Evolutionary conservation across 2,329 filamentous ascomycete species (phyloP), one percentile per base, ranked within the genome.

Genomic region (Fusarium mangiferae): DNA sequence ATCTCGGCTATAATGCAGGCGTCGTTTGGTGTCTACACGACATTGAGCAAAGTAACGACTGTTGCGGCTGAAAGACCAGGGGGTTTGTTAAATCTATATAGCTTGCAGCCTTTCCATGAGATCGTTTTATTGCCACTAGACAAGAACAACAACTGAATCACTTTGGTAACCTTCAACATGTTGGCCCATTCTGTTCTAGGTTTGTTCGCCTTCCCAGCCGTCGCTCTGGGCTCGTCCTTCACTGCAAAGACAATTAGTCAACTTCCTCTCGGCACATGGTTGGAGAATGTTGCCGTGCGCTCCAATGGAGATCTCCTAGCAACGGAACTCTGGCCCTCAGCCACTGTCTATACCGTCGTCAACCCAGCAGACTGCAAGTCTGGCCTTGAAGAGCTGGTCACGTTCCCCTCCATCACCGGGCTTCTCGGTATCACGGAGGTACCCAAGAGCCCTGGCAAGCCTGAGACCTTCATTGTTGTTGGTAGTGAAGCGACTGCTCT

Each of bases 401-500:
- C 46, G 0, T 42, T 68, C 3, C 46, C 63, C 3, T 68, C 65
- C 0, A 68, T 68, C 3, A 41, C 49, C 11, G 55, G 65, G 2
- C 56, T 68, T 6, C 36, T 68, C 3, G 65, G 65, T 8, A 68
- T 68, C 15, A n/a, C 55, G 1, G 54, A 68, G 28, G 35, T 68
- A 12, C 46, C 63, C 4, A 24, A 35, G 3, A 20, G n/a, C 9
- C 55, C 28, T 10, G 46, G 41, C 1, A 68, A 54, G 24, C 46
- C 63, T 1, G 65, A 68, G 13, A 68, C 63, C 5, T 68, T 68
- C 26, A 26, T 68, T 5, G 56, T 22, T 12, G 63, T 68, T 12
- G 65, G 65, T 6, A 62, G 65, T 17, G 66, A 68, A 8, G 55
- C 65, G 6, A 68, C 65, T 15, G 65, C 36, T 12, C 54, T 68